A percentile compares a stretch with the other conserved stretches of the same genome.
Evolutionary conservation across 148 eudicot genomes (phyloP).

Genomic region (Rheum nobile): DNA sequence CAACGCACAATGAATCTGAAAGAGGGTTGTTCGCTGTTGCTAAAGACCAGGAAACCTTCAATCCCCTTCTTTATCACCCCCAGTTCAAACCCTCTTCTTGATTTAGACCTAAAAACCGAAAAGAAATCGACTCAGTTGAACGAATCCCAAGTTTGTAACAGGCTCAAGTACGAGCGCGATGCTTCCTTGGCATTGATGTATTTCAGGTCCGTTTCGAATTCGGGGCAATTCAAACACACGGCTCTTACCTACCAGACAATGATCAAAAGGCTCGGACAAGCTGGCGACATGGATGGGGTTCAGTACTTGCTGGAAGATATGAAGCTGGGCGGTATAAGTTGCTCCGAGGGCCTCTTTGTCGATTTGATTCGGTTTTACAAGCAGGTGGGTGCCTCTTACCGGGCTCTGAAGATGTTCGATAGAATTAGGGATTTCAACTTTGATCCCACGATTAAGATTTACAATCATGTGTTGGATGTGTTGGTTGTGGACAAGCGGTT

Average conservation of each 20-base stretch:
- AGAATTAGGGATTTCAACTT: slow-evolving; percentile 68
- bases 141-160: slow-evolving; percentile 46
- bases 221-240: slow-evolving; percentile 51
- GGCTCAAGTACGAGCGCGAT: slow-evolving; percentile 37
- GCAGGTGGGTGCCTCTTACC: slow-evolving; percentile 45
- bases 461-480: slow-evolving; percentile 69
- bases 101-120: slow-evolving; percentile 13
- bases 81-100: slow-evolving; percentile 30
- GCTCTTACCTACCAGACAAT: slow-evolving; percentile 52
- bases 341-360: slow-evolving; percentile 63
- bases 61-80: slow-evolving; percentile 56
- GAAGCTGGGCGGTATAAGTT: slow-evolving; percentile 54
- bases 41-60: slow-evolving; percentile 50
- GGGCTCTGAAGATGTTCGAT: slow-evolving; percentile 65
- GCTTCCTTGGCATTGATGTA: slow-evolving; percentile 41
- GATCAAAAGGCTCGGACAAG: slow-evolving; percentile 52
- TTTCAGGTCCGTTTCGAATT: slow-evolving; percentile 49
- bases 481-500: slow-evolving; percentile 69
- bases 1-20: slow-evolving; percentile 45
- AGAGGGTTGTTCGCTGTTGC: slow-evolving; percentile 60
- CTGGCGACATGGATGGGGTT: slow-evolving; percentile 53
- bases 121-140: slow-evolving; percentile 12
- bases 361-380: slow-evolving; percentile 47
- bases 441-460: slow-evolving; percentile 58
- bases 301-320: slow-evolving; percentile 77